Evolutionary conservation across 176 grass and related monocot species (phyloP).

Genomic region (Themeda triandra): DNA sequence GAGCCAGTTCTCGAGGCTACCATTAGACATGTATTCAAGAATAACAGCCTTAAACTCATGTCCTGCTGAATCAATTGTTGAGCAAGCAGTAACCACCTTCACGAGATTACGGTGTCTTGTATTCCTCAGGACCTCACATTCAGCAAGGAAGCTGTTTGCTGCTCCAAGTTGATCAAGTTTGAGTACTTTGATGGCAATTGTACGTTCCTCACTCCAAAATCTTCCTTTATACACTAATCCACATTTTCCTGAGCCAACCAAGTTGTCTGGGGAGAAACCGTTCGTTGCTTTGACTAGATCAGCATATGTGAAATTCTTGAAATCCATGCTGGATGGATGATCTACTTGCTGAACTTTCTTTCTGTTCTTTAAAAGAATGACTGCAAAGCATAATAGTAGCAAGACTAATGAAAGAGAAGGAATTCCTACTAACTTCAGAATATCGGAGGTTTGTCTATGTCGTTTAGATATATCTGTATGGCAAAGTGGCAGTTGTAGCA

Average conservation of each 20-base stretch:
- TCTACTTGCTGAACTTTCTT: background rate
- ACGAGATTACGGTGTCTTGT: slow-evolving; percentile 37
- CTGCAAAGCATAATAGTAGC: background rate
- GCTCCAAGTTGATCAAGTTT: slow-evolving; percentile 19
- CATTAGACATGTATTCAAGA: background rate
- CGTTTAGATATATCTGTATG: background rate
- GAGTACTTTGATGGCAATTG: slow-evolving; percentile 32
- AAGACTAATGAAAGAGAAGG: background rate
- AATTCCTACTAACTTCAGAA: background rate
- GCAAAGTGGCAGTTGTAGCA: background rate
- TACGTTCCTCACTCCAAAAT: background rate
- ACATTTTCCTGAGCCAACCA: slow-evolving; percentile 23
- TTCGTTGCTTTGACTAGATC: slow-evolving; percentile 21
- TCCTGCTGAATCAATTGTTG: background rate
- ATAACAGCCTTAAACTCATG: background rate
- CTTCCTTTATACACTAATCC: slow-evolving; percentile 27
- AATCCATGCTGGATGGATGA: background rate
- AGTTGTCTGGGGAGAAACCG: background rate
- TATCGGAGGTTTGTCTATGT: background rate
- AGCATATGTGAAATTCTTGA: slow-evolving; percentile 8
- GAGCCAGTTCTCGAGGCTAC: background rate
- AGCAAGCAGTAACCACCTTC: background rate
- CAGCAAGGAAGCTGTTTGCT: slow-evolving; percentile 19
- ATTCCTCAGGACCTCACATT: slow-evolving; percentile 42
- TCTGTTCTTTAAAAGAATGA: background rate